Conservation (phyloP, 1,284 basidiomycete species). For the Golubevia pallescens region DNA sequence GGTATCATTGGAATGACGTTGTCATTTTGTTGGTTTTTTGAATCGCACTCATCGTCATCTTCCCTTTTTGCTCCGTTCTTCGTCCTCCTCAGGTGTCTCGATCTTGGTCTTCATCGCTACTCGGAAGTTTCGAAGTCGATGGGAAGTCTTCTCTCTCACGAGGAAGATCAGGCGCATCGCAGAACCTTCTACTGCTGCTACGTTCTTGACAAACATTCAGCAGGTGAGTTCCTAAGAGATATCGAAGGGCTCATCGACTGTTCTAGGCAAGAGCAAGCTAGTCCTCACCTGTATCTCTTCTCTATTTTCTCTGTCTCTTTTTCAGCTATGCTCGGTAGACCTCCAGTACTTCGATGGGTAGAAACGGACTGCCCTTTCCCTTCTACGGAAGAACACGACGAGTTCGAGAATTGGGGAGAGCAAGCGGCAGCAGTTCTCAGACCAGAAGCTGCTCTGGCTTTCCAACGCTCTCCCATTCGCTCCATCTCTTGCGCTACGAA, state of each 20-base stretch:
- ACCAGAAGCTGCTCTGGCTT: constrained; percentile 22
- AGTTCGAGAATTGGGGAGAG: constrained; percentile 32
- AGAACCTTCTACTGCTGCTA: constrained; percentile 38
- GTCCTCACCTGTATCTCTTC: no score
- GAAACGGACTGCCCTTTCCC: constrained; percentile 47
- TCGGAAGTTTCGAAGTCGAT: constrained; percentile 20
- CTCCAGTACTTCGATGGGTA: constrained; percentile 30
- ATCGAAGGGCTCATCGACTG: no score
- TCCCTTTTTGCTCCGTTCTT: constrained; percentile 33
- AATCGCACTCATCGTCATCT: constrained; percentile 32
- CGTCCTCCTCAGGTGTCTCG: no score
- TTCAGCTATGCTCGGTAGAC: constrained; percentile 33
- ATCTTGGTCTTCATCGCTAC: constrained; percentile 38
- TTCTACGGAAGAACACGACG: constrained; percentile 27
- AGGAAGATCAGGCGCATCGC: constrained; percentile 33
- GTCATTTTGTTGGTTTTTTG: constrained; percentile 21
- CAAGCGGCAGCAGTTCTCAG: constrained; percentile 21
- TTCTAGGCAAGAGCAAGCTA: no score
- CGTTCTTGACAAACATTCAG: constrained; percentile 30
- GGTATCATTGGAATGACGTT: neutral
- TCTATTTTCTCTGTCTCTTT: constrained; percentile 4
- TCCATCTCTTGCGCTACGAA: constrained; percentile 25
- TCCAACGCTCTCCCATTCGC: constrained; percentile 20
- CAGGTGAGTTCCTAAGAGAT: no score
- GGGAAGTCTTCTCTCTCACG: constrained; percentile 24